phyloP scores from a whole-genome alignment of 768 basidiomycete genomes.

The Lyophyllum semitale region DNA sequence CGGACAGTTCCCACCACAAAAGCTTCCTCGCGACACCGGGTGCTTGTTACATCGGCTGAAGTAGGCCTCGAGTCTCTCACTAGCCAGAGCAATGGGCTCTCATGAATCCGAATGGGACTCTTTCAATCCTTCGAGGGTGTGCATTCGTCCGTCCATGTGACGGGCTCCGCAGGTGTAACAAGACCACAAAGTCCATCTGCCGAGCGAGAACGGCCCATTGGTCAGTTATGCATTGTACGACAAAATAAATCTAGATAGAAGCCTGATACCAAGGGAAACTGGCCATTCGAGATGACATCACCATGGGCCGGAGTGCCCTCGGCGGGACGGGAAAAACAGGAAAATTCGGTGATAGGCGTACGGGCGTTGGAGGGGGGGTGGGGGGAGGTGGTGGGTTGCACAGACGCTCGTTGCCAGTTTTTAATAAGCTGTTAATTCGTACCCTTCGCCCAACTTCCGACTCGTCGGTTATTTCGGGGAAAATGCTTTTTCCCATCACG shows the following conservation, averaged over 20 bases:
- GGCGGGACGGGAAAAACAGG: background rate
- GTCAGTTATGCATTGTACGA: constrained; percentile 2
- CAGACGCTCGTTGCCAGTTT: background rate
- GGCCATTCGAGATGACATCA: background rate
- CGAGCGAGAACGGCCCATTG: background rate
- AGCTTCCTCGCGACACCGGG: background rate
- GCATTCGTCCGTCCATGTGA: constrained; percentile 5
- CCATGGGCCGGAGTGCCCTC: background rate
- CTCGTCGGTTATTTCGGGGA: background rate
- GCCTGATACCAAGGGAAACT: background rate
- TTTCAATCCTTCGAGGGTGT: background rate
- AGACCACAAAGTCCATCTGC: background rate
- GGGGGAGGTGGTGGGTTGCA: background rate
- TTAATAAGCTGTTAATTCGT: background rate
- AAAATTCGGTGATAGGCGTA: background rate
- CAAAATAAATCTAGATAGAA: constrained; percentile 8
- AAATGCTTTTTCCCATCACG: constrained; percentile 7
- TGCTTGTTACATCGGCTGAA: background rate
- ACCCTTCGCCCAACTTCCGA: constrained; percentile 9
- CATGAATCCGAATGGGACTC: background rate
- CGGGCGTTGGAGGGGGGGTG: background rate
- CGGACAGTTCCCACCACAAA: background rate
- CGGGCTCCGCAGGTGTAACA: background rate
- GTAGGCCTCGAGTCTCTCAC: background rate
- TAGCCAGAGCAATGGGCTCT: background rate